Percentiles rank a stretch among this genome's conserved stretches.
These are phyloP conservation scores for Amanita rubescens DNA, from an alignment of 768 basidiomycete genomes.

Conservation along the genomic window DNA sequence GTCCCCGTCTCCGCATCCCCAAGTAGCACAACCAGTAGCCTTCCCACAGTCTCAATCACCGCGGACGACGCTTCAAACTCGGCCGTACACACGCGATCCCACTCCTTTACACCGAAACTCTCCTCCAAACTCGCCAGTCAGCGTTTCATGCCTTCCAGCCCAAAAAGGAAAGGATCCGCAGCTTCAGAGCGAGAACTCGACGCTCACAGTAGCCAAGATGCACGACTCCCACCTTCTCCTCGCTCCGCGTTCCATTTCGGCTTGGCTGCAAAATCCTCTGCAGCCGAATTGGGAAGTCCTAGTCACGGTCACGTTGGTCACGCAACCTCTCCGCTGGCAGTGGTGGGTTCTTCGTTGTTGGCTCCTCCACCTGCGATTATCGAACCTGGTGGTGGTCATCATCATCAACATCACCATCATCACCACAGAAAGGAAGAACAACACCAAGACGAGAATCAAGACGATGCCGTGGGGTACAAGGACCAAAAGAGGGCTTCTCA, in stretches of 20 bases:
- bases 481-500: conserved; percentile 64
- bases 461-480: conserved; percentile 23
- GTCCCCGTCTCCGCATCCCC: conserved; percentile 21
- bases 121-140: too few relatives aligned
- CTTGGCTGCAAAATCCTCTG: background rate
- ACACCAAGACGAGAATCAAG: conserved; percentile 18
- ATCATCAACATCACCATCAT: background rate
- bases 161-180: conserved; percentile 49
- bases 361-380: conserved; percentile 39
- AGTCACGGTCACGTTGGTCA: background rate
- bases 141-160: conserved; percentile 45
- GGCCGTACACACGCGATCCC: too few relatives aligned
- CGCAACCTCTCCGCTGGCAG: conserved; percentile 2
- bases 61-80: conserved; percentile 23
- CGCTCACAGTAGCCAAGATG: conserved; percentile 1
- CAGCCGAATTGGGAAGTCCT: too few relatives aligned
- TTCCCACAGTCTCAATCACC: conserved; percentile 35
- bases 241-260: conserved; percentile 2
- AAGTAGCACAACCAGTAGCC: conserved; percentile 23
- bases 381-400: conserved; percentile 23
- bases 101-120: too few relatives aligned
- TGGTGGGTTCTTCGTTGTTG: conserved; percentile 25
- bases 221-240: background rate
- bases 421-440: background rate
- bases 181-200: conserved; percentile 31